These are phyloP conservation scores for Laburnicola sp. DNA, from an alignment of 2,329 filamentous ascomycete species.

Conservation along the genomic window DNA sequence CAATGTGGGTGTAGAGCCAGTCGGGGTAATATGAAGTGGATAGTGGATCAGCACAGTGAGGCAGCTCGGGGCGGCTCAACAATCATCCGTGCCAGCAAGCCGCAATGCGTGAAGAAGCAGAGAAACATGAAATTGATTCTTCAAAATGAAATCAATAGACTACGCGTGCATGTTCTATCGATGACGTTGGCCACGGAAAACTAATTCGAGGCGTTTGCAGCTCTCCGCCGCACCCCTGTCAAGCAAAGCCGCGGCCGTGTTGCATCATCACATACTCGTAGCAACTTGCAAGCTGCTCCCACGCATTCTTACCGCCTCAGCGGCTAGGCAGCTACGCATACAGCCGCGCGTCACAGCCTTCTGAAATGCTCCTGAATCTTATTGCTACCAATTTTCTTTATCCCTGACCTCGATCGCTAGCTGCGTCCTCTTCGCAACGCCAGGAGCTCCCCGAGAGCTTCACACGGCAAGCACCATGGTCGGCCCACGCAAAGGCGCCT, in stretches of 20 bases:
- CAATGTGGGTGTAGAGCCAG: too few relatives aligned
- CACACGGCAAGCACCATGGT: constrained; percentile 50
- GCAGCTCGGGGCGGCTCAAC: too few relatives aligned
- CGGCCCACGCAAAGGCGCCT: constrained; percentile 58
- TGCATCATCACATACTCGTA: constrained; percentile 21
- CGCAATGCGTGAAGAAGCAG: too few relatives aligned
- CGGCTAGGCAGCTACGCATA: constrained; percentile 5
- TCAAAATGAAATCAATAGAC: too few relatives aligned
- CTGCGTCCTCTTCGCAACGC: constrained; percentile 12
- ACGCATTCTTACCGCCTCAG: constrained; percentile 15
- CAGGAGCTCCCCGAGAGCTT: constrained; percentile 25
- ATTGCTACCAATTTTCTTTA: neutral
- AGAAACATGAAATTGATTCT: too few relatives aligned
- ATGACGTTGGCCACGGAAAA: neutral
- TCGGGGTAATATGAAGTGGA: too few relatives aligned
- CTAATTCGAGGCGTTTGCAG: constrained; percentile 6
- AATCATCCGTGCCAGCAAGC: too few relatives aligned
- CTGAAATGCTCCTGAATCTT: neutral
- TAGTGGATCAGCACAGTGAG: too few relatives aligned
- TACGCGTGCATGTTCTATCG: too few relatives aligned
- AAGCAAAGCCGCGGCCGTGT: constrained; percentile 31
- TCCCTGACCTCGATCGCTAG: constrained; percentile 2
- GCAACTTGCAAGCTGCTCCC: constrained; percentile 28
- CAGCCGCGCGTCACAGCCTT: constrained; percentile 1
- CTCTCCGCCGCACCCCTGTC: constrained; percentile 21